Conservation (phyloP, 495 filamentous ascomycete genomes). For the Xylaria curta region DNA sequence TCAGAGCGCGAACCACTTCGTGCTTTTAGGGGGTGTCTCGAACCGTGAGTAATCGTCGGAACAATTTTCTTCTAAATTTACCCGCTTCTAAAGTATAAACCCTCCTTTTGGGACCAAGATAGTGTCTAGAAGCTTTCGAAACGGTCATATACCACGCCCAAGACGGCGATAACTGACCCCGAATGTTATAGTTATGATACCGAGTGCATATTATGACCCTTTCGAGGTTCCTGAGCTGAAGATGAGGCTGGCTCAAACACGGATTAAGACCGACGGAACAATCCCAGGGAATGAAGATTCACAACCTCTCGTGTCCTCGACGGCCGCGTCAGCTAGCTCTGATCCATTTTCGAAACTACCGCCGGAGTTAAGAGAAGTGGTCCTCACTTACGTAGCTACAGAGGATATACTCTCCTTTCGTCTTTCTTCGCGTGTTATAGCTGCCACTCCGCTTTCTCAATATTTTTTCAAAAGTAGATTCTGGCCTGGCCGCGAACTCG, state of each 20-base stretch:
- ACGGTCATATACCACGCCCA: neutral
- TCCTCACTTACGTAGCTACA: constrained; percentile 19
- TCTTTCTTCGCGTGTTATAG: constrained; percentile 26
- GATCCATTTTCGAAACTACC: constrained; percentile 24
- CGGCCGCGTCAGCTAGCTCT: neutral
- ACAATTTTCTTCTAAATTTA: neutral
- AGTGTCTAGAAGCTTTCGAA: neutral
- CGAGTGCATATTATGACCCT: constrained; percentile 24
- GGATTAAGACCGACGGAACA: neutral
- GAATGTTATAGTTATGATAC: constrained; percentile 9
- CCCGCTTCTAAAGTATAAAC: neutral
- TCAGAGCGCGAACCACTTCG: neutral
- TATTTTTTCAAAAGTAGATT: constrained; percentile 26
- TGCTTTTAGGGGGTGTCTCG: neutral
- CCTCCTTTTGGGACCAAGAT: neutral
- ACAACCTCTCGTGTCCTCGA: neutral
- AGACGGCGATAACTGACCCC: neutral
- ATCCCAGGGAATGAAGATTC: neutral
- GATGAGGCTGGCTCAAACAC: neutral
- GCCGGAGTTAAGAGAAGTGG: constrained; percentile 21
- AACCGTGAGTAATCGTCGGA: neutral
- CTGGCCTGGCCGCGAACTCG: constrained; percentile 18
- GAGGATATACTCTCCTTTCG: constrained; percentile 20
- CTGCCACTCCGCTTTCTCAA: constrained; percentile 20
- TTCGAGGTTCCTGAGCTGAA: constrained; percentile 25